Conservation (phyloP, 1,284 basidiomycete genomes). For the Ceratorhiza oryzae-sativae region DNA sequence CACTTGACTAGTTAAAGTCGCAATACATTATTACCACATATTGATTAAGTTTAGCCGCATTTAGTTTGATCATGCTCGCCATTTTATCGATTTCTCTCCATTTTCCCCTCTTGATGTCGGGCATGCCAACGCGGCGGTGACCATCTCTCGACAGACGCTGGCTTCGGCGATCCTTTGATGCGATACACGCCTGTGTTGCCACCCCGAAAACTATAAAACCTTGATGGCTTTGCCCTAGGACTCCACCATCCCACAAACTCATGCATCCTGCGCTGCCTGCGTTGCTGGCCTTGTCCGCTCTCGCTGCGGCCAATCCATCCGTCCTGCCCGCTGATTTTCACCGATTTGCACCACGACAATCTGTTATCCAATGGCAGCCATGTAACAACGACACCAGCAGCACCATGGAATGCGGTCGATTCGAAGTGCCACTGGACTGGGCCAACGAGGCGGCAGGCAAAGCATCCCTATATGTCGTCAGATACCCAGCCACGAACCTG, state of each 20-base stretch:
- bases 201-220: not conserved
- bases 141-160: not conserved
- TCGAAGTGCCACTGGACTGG: conserved; percentile 40
- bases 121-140: not conserved
- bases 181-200: not conserved
- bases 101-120: too few species aligned
- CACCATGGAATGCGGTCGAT: conserved; percentile 14
- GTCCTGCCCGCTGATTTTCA: not conserved
- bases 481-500: conserved; percentile 13
- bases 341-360: not conserved
- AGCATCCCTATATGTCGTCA: conserved; percentile 9
- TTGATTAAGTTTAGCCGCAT: too few species aligned
- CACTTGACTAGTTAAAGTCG: too few species aligned
- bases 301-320: not conserved
- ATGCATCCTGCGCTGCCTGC: not conserved
- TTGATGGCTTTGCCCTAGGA: not conserved
- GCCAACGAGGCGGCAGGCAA: conserved; percentile 29
- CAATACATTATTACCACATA: too few species aligned
- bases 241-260: not conserved
- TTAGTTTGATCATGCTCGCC: too few species aligned
- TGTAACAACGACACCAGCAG: not conserved
- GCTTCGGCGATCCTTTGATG: not conserved
- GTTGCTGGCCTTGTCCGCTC: not conserved
- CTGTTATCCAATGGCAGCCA: not conserved
- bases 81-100: not conserved